These are phyloP conservation scores for Penicillium roqueforti DNA, from an alignment of 495 filamentous ascomycete genomes.

Conservation along the genomic window DNA sequence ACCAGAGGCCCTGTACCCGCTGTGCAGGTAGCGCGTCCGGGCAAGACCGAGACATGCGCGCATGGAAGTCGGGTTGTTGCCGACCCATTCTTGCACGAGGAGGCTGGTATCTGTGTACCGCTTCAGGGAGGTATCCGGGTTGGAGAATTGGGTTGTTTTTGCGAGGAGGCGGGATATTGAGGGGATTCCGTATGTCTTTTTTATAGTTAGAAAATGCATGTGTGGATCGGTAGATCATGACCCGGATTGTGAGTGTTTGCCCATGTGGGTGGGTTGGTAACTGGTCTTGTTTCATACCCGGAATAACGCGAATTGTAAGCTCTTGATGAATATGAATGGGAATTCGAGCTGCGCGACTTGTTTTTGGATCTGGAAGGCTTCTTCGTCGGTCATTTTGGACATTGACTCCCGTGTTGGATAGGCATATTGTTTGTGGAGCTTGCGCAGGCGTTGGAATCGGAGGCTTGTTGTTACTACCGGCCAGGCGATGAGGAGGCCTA, in stretches of 20 bases:
- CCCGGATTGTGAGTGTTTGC: background rate
- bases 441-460: conserved; percentile 46
- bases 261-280: background rate
- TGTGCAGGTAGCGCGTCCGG: conserved; percentile 65
- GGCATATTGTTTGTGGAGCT: conserved; percentile 44
- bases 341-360: conserved; percentile 51
- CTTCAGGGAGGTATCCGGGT: conserved; percentile 49
- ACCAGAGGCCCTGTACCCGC: conserved; percentile 52
- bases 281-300: conserved; percentile 36
- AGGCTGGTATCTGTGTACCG: conserved; percentile 61
- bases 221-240: background rate
- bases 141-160: conserved; percentile 55
- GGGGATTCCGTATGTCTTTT: conserved; percentile 62
- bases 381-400: conserved; percentile 57
- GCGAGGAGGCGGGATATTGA: conserved; percentile 56
- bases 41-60: conserved; percentile 51
- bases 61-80: conserved; percentile 42
- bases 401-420: conserved; percentile 53
- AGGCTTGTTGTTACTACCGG: conserved; percentile 35
- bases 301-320: conserved; percentile 64
- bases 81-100: conserved; percentile 54
- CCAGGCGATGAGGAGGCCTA: conserved; percentile 26
- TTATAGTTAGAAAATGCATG: background rate
- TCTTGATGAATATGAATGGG: conserved; percentile 51
- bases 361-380: conserved; percentile 55